Base-by-base conservation (phyloP, 495 filamentous ascomycete species). In the Pyrenula aspistea region DNA sequence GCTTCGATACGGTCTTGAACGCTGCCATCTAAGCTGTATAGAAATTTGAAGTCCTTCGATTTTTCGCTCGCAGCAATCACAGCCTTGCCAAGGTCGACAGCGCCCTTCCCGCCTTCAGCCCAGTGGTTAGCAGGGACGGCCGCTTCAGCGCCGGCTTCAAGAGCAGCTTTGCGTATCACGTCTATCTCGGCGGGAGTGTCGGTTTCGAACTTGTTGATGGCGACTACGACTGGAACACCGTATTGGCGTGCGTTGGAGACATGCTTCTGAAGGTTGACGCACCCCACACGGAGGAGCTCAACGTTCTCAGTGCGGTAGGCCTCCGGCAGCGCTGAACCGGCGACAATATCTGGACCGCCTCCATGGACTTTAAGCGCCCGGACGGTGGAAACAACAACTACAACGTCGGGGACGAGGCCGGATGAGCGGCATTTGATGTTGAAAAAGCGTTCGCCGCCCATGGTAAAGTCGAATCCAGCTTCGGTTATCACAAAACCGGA, bases 381-480 rank as follows among this genome's bases (percentile, higher is more conserved):
- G 50, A 97, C 88, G 1, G 93, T 98, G 52, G 93, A 91, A 22
- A 98, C 93, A 55, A 98, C 85, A 36, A 98, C 88, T 15, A 96
- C 91, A 2, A 88, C 85, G 65, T 98, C 93, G 8, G 93, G 93
- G 1, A 87, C 83, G 47, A 98, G 79, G 20, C 93, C 93, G 15
- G 90, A 95, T 25, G 89, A 89, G 51, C 93, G 85, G 75, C 93
- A 97, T 79, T 98, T 98, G 74, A 98, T 97, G 73, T 98, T 96
- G 83, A 98, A 96, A 79, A 98, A 98, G 24, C 93, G 86, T 78
- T 98, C 93, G 54, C 93, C 93, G 58, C 93, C 93, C 93, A 98
- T 98, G 53, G 93, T 96, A 73, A 98, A 98, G 69, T 98, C 93
- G 69, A 98, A 98, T 10, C 93, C 93, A 51, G 93, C 92, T 71